These are phyloP conservation scores for Eutrema heterophyllum DNA, from an alignment of 345 rosid species.

Conservation along the genomic window DNA sequence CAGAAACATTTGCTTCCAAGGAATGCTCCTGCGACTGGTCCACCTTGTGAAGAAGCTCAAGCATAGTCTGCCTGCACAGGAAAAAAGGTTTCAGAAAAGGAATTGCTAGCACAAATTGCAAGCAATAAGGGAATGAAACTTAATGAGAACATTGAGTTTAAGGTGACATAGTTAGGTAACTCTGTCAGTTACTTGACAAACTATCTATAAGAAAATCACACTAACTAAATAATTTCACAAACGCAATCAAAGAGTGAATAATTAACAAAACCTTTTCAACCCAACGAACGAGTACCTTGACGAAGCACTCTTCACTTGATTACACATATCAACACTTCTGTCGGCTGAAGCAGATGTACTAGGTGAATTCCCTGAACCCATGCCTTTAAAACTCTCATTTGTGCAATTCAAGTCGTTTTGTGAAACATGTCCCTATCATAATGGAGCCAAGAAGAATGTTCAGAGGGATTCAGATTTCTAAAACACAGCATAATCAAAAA, in stretches of 20 bases:
- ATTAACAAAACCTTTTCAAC: not conserved
- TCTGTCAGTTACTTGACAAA: conserved; percentile 4
- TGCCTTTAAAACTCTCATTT: conserved; percentile 38
- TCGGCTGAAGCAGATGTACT: conserved; percentile 38
- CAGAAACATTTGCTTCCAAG: conserved; percentile 39
- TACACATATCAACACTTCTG: conserved; percentile 35
- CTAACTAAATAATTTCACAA: conserved; percentile 7
- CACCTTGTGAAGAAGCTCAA: conserved; percentile 90
- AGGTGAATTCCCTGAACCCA: conserved; percentile 38
- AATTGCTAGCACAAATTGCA: not conserved
- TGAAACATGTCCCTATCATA: conserved; percentile 36
- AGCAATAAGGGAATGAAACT: not conserved
- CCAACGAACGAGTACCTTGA: conserved; percentile 48
- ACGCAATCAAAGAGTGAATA: not conserved
- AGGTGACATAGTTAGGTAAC: not conserved
- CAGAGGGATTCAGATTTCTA: not conserved
- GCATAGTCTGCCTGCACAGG: conserved; percentile 71
- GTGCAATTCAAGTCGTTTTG: conserved; percentile 39
- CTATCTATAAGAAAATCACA: not conserved
- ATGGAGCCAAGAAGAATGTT: conserved; percentile 11
- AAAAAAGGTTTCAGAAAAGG: not conserved
- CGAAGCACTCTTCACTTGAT: conserved; percentile 38
- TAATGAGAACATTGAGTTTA: not conserved
- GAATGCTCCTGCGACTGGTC: conserved; percentile 54
- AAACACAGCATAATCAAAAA: not conserved